Evolutionary conservation across 805 yeast species (phyloP).

Genomic region (Sungouiozyma ichnusensis): DNA sequence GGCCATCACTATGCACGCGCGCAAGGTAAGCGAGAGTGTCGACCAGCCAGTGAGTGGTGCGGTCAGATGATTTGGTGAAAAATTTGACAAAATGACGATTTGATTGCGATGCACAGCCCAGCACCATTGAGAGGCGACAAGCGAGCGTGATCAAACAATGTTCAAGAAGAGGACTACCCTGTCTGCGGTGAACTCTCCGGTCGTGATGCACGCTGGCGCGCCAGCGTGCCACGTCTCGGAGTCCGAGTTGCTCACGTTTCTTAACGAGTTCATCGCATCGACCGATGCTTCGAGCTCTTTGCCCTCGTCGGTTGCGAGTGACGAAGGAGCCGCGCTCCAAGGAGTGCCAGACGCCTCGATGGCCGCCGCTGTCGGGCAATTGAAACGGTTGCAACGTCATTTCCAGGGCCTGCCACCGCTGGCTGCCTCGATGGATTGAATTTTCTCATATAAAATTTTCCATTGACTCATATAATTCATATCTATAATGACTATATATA

Average conservation of each 20-base stretch:
- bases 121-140: no score
- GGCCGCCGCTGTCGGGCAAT: slow-evolving; percentile 38
- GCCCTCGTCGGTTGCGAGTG: background rate
- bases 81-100: no score
- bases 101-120: no score
- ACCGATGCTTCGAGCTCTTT: slow-evolving; percentile 11
- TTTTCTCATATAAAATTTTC: no score
- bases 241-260: slow-evolving; percentile 19
- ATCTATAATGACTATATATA: no score
- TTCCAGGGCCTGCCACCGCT: slow-evolving; percentile 80
- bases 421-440: slow-evolving; percentile 8
- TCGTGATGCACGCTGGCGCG: slow-evolving; percentile 19
- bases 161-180: slow-evolving; percentile 7
- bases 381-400: slow-evolving; percentile 65
- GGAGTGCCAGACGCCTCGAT: slow-evolving; percentile 9
- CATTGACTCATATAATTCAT: no score
- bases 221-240: slow-evolving; percentile 18
- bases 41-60: no score
- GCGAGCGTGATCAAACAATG: slow-evolving; percentile 11
- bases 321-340: background rate
- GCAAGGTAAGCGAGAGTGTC: no score
- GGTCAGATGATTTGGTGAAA: no score
- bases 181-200: slow-evolving; percentile 20
- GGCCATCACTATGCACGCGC: no score
- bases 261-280: slow-evolving; percentile 20